Conservation (phyloP, 257 asterid genomes). For the Gentiana dahurica region DNA sequence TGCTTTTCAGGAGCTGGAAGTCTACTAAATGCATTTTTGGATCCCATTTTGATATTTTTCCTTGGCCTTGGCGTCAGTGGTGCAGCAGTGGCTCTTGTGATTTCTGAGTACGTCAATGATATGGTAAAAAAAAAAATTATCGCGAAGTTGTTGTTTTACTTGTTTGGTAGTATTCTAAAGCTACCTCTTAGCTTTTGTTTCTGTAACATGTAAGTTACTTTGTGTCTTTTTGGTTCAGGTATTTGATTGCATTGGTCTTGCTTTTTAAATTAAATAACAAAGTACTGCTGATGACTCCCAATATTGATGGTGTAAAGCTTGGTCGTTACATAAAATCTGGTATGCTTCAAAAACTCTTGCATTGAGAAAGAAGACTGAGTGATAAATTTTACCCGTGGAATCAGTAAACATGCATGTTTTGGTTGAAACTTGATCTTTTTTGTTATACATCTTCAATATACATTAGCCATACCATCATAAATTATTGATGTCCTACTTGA, state of each 20-base stretch:
- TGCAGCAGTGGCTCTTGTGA: conserved; percentile 89
- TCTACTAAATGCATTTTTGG: conserved; percentile 63
- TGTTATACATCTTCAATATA: too few relatives aligned
- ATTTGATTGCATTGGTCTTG: conserved; percentile 69
- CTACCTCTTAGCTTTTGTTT: neutral
- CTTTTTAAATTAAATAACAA: conserved; percentile 63
- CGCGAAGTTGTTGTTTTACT: conserved; percentile 8
- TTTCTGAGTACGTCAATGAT: conserved; percentile 88
- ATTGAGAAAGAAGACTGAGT: neutral
- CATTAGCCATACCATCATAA: too few relatives aligned
- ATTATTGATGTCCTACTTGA: too few relatives aligned
- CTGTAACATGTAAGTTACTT: conserved; percentile 1
- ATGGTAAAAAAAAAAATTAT: conserved; percentile 51
- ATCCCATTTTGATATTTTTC: conserved; percentile 57
- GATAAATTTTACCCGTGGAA: too few relatives aligned
- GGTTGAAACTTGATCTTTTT: too few relatives aligned
- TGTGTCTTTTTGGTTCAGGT: conserved; percentile 35
- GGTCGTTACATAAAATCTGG: conserved; percentile 76
- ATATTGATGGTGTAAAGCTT: conserved; percentile 53
- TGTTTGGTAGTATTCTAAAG: conserved; percentile 14
- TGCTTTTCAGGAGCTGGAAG: conserved; percentile 71
- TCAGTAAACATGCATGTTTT: neutral
- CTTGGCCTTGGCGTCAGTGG: conserved; percentile 73
- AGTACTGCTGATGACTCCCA: conserved; percentile 59
- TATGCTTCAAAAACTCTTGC: conserved; percentile 12